Evolutionary conservation across 202 grass and related monocot species (phyloP), one percentile per base, ranked within the genome.

Genomic region (Carex arenaria): DNA sequence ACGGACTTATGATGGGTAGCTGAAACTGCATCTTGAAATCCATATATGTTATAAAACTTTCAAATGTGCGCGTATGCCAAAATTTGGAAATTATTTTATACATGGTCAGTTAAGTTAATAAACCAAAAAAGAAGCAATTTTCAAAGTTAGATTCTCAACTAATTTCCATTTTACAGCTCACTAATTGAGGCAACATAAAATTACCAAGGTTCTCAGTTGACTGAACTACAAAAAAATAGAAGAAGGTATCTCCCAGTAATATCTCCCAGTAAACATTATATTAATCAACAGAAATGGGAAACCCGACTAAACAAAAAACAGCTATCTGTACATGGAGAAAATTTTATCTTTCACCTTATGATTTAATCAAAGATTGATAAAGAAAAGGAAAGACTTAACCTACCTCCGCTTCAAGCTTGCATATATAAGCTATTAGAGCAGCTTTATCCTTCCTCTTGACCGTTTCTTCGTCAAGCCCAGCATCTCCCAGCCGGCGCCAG

Each of bases 391-490:
- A 1, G 11, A 4, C 54, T 17, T 7, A 7, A 15, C 31, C 20
- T 60, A 98, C 96, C 93, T 99, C 91, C 11, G 79, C 68, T 88
- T 99, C 96, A 43, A 94, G 88, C 18, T 84, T 72, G 52, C 89
- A 52, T 74, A 99, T 93, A 86, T 99, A 95, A 11, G 67, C 51
- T 18, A 99, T 88, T 9, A 99, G 82, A 5, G 89, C 83, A 22
- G 89, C 81, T 90, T 99, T 99, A 72, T 95, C 93, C 34, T 85
- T 92, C 63, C 83, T 79, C 86, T 80, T 93, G 72, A 99, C 69
- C 10, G 91, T 80, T 40, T 95, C 91, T 90, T 99, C 96, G 84
- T 94, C 93, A 77, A 99, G 86, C 15, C 96, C 96, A 0, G 91
- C 93, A 20, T 90, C 89, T 20, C 81, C 62, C 13, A 99, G 86